phyloP scores from a whole-genome alignment of 345 rosid species.

The Eucalyptus coolabah region DNA sequence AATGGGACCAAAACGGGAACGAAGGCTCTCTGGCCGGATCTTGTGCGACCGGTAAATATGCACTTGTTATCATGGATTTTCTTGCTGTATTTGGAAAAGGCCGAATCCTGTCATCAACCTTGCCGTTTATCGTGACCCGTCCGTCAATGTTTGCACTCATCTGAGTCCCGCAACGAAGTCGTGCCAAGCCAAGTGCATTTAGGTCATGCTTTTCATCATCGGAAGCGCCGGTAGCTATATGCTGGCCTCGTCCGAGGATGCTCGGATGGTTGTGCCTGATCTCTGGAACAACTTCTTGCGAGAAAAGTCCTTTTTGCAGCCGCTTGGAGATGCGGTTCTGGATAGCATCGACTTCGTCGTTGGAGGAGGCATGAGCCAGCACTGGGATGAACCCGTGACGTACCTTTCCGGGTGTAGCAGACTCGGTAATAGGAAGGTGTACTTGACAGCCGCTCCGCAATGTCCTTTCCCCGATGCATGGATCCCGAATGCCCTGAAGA shows the following conservation, averaged over 20 bases:
- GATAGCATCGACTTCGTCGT: slow-evolving; percentile 45
- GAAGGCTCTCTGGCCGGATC: slow-evolving; percentile 36
- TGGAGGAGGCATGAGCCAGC: slow-evolving; percentile 20
- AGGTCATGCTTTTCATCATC: slow-evolving; percentile 45
- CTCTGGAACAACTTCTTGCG: slow-evolving; percentile 3
- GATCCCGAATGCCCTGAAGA: slow-evolving; percentile 28
- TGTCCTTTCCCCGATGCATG: slow-evolving; percentile 44
- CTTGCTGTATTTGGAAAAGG: slow-evolving; percentile 45
- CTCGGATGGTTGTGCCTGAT: slow-evolving; percentile 5
- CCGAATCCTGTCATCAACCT: slow-evolving; percentile 30
- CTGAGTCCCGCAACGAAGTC: slow-evolving; percentile 12
- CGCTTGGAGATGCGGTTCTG: slow-evolving; percentile 20
- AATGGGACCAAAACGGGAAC: slow-evolving; percentile 47
- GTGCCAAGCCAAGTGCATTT: slow-evolving; percentile 29
- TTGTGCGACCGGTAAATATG: slow-evolving; percentile 29
- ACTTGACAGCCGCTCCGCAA: slow-evolving; percentile 50
- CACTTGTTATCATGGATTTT: slow-evolving; percentile 41
- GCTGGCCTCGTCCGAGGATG: slow-evolving; percentile 25
- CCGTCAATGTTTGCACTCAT: slow-evolving; percentile 12
- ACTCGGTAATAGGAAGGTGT: slow-evolving; percentile 20
- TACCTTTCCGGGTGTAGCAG: slow-evolving; percentile 10
- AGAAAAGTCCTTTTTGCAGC: slow-evolving; percentile 5
- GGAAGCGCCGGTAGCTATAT: slow-evolving; percentile 28
- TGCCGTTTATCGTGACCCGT: slow-evolving; percentile 45
- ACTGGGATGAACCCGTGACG: slow-evolving; percentile 26